phyloP scores from a whole-genome alignment of 345 rosid species.

The Reutealis trisperma region DNA sequence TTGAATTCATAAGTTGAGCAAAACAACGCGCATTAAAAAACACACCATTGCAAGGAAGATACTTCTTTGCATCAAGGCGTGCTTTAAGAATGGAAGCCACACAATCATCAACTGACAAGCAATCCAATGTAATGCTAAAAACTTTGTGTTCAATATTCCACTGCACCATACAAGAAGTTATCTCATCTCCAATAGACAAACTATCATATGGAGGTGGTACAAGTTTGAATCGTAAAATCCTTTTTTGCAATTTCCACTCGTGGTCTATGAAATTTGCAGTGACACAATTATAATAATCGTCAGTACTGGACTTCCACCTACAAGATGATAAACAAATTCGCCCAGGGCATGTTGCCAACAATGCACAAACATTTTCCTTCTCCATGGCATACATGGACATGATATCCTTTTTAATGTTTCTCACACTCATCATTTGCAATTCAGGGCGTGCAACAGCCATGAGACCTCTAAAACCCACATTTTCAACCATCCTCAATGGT shows the following conservation, averaged over 20 bases:
- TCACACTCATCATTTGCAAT: constrained; percentile 18
- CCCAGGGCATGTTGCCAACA: constrained; percentile 38
- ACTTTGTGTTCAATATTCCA: constrained; percentile 37
- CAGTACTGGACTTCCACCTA: constrained; percentile 23
- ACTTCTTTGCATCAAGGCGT: constrained; percentile 19
- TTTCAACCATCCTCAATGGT: constrained; percentile 26
- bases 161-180: constrained; percentile 27
- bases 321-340: constrained; percentile 32
- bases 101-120: constrained; percentile 17
- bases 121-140: constrained; percentile 24
- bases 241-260: constrained; percentile 37
- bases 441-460: constrained; percentile 33
- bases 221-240: constrained; percentile 29
- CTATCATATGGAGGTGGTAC: constrained; percentile 31
- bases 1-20: constrained; percentile 21
- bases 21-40: constrained; percentile 24
- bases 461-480: constrained; percentile 26
- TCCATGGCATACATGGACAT: constrained; percentile 23
- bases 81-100: constrained; percentile 28
- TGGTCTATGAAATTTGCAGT: constrained; percentile 28
- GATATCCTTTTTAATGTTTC: constrained; percentile 22
- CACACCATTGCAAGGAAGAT: constrained; percentile 26
- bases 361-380: constrained; percentile 24
- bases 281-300: constrained; percentile 29
- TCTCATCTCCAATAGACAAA: constrained; percentile 27